Evolutionary conservation across 2,329 filamentous ascomycete species (phyloP), one percentile per base, ranked within the genome.

Genomic region (Blastomyces parvus): DNA sequence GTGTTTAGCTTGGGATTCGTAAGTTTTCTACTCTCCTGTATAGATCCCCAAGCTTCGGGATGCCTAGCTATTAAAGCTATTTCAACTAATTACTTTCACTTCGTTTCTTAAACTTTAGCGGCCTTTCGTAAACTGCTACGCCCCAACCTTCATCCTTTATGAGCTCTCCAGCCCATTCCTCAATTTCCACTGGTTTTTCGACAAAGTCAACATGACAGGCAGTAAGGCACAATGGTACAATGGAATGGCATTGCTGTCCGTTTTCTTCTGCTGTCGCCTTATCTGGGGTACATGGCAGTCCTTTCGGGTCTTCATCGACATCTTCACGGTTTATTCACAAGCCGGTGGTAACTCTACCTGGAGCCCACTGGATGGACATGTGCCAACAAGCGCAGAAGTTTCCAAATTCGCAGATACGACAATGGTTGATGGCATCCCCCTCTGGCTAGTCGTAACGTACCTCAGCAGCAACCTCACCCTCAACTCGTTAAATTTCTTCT

Each of bases 101-200:
- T 44, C 36, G 22, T 40, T 44, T 59, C 36, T 52, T 40, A 22
- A 22, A 42, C 57, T 36, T 61, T 69, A 87, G 85, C 80, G 85
- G 66, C 85, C 85, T 2, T 87, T 87, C 70, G 76, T 86, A 65
- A 86, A 86, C 73, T 87, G 81, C 78, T 88, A 87, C 73, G 83
- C 80, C 22, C 83, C 84, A 0, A 81, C 81, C 6, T 88, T 88
- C 75, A 84, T 88, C 69, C 83, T 88, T 68, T 88, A 87, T 76
- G 85, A 88, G 71, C 82, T 88, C 67, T 86, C 83, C 50, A 83
- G 81, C 65, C 85, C 85, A 9, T 87, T 87, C 73, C 79, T 87
- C 66, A 88, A 88, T 73, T 82, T 87, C 71, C 85, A 88, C 77
- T 88, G 85, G 85, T 87, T 88, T 78, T 84, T 84, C 70, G 85